Evolutionary conservation across 768 basidiomycete species (phyloP), one percentile per base, ranked within the genome.

Genomic region (Rossbeevera mucosa): DNA sequence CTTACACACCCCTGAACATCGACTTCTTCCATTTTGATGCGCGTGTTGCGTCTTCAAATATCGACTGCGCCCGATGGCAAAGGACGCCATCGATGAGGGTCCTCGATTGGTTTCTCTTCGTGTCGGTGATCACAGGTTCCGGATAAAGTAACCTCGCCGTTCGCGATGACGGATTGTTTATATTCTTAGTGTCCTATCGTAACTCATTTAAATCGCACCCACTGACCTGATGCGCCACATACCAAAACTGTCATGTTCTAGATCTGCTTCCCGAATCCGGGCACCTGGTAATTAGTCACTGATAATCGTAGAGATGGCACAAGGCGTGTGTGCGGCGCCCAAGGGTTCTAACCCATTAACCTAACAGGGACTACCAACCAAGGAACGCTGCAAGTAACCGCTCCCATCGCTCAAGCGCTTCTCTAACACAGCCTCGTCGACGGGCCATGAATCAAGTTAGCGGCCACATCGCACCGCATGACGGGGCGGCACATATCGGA

Each of bases 11-110:
- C 63, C 67, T 71, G 64, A 55, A 57, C 52, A 56, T 56, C 53
- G 47, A 42, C 38, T 56, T 38, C 67, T 71, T 68, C 67, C 67
- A 68, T 68, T 68, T 44, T 68, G 67, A 68, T 68, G 69, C 69
- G 67, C 67, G 69, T 68, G 67, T 67, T 64, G 44, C 45, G 52
- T 63, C 55, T 56, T 67, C 64, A 63, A 64, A 66, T 65, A 42
- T 49, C 52, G 46, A 64, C 65, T 68, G 53, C 64, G 66, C 50
- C 64, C 61, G 66, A 65, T 67, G 50, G 55, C 38, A 31, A 61
- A 59, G 46, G 47, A 52, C 46, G 29, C 33, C 57, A 54, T 55
- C 45, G 53, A 54, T 62, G 47, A 38, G 25, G 44, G 51, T 38
- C 47, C 55, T 58, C 51, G 52, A 55, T 64, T 50, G 59, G 46